phyloP scores from a whole-genome alignment of 2,329 filamentous ascomycete species.

The Pyrenophora graminea region DNA sequence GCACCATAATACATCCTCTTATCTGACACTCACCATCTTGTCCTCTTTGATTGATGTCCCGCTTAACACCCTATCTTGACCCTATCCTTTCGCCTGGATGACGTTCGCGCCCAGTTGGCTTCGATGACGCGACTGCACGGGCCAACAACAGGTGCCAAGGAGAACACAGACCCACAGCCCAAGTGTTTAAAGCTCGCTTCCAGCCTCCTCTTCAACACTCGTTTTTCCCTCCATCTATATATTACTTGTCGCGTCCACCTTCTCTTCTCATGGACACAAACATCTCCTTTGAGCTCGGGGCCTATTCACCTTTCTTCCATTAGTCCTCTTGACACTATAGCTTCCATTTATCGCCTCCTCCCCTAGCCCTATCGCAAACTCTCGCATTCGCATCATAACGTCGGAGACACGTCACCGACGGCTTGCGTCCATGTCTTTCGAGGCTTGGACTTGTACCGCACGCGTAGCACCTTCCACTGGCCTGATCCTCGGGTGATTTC shows the following conservation, averaged over 20 bases:
- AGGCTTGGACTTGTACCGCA: too few species aligned
- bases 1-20: neutral
- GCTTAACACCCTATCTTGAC: neutral
- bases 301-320: too few species aligned
- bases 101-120: constrained; percentile 5
- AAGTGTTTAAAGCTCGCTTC: constrained; percentile 8
- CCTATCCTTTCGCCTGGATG: constrained; percentile 1
- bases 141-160: constrained; percentile 6
- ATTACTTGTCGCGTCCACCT: neutral
- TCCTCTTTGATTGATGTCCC: too few species aligned
- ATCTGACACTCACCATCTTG: constrained; percentile 22
- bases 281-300: too few species aligned
- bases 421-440: too few species aligned
- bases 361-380: too few species aligned
- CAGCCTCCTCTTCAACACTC: neutral
- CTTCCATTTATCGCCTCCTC: too few species aligned
- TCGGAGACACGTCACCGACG: too few species aligned
- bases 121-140: constrained; percentile 27
- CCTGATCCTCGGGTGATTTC: constrained; percentile 4
- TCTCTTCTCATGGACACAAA: neutral
- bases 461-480: constrained; percentile 13
- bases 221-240: neutral
- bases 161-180: neutral
- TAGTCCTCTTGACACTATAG: too few species aligned
- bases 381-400: too few species aligned